phyloP scores from a whole-genome alignment of 2,329 filamentous ascomycete species.

The Hymenoscyphus salicellus region DNA sequence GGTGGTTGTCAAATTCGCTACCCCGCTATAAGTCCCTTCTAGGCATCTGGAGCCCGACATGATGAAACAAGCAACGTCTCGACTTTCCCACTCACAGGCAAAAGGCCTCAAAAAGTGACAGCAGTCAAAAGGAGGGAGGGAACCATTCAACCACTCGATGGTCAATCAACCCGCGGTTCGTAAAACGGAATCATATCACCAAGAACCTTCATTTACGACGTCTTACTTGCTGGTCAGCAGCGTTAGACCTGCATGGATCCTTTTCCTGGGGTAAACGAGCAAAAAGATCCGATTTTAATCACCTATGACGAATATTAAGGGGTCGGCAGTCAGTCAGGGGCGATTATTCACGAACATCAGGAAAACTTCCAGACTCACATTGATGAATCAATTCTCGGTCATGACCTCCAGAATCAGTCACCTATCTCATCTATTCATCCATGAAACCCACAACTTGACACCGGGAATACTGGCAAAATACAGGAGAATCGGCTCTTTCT shows the following conservation, averaged over 20 bases:
- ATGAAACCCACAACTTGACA: neutral
- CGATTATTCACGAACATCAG: neutral
- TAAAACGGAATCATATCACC: neutral
- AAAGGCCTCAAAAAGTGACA: neutral
- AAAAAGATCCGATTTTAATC: neutral
- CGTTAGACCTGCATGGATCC: neutral
- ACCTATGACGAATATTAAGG: neutral
- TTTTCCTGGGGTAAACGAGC: neutral
- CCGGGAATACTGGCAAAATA: neutral
- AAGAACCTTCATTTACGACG: neutral
- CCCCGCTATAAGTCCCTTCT: neutral
- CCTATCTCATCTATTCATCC: neutral
- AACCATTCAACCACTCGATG: neutral
- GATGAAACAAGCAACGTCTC: conserved; percentile 3
- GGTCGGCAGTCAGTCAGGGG: neutral
- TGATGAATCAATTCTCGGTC: neutral
- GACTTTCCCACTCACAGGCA: neutral
- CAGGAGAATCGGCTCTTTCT: neutral
- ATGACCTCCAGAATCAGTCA: neutral
- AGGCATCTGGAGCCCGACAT: conserved; percentile 3
- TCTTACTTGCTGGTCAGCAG: neutral
- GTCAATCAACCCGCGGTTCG: neutral
- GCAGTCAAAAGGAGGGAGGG: neutral
- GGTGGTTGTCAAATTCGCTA: neutral
- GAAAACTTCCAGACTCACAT: neutral